Base-by-base conservation (phyloP, 169 alveolate species). In the Plasmodium blacklocki region DNA sequence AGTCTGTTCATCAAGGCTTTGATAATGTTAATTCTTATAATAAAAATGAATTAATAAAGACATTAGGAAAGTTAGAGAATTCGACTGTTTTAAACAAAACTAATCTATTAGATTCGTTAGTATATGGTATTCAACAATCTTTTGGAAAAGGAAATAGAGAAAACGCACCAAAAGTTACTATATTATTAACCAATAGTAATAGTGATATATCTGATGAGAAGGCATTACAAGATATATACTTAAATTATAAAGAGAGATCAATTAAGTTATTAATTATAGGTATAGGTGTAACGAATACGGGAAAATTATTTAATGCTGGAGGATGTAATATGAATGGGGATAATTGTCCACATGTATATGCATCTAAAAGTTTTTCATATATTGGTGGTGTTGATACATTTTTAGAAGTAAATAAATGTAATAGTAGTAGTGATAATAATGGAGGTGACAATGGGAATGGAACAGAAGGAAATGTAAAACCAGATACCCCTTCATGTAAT, bases 61-160 rank as follows among this genome's bases (percentile, higher is more conserved):
- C 8, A 54, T 15, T 76, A 29, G 76, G 64, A 21, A 29, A 49
- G 15, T 18, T 67, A 52, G 76, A 76, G n/a, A 15, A 21, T 63
- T 21, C 3, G 14, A 23, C 23, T 18, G 8, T 62, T 47, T 19
- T 18, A 9, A 66, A 54, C n/a, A 63, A 76, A 76, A 76, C 88
- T 15, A 76, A 76, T 26, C 63, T 76, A 19, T 23, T 75, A 18
- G 68, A 76, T 19, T 74, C 88, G 6, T 45, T 76, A 64, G 68
- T 49, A 18, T 15, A 63, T n/a, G 88, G 88, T n/a, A 39, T 76
- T n/a, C 63, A 63, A 29, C 88, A 76, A 39, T 49, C 76, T 4
- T 76, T 76, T 76, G 73, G 76, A 67, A 76, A 64, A 49, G 88
- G 88, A 1, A 21, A 76, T 29, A 76, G 88, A 56, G 88, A 58